Conservation (phyloP, 208 protist species). For the Leptomonas pyrrhocoris region DNA sequence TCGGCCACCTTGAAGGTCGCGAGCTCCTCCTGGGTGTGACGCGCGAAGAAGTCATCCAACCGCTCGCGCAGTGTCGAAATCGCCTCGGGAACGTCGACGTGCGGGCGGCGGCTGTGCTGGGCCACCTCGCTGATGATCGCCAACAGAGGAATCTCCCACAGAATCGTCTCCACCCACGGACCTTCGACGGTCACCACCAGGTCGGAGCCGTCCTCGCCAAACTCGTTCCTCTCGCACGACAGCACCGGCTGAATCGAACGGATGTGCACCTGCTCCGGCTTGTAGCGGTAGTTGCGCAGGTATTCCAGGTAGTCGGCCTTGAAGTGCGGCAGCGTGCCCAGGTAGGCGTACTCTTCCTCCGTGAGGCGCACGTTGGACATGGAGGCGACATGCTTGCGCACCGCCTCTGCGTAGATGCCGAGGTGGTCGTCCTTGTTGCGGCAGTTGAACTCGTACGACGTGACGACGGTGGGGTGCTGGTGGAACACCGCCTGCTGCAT, state of each 20-base stretch:
- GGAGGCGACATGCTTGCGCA: slow-evolving; percentile 57
- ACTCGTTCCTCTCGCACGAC: slow-evolving; percentile 27
- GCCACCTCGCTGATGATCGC: slow-evolving; percentile 83
- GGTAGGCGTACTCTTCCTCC: slow-evolving; percentile 74
- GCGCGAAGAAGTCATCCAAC: slow-evolving; percentile 66
- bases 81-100: slow-evolving; percentile 51
- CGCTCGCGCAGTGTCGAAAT: slow-evolving; percentile 52
- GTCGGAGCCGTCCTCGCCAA: slow-evolving; percentile 49
- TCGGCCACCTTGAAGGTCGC: slow-evolving; percentile 65
- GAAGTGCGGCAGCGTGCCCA: slow-evolving; percentile 70
- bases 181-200: slow-evolving; percentile 71
- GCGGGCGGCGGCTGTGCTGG: slow-evolving; percentile 57
- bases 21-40: slow-evolving; percentile 48
- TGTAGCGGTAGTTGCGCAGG: slow-evolving; percentile 78
- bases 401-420: slow-evolving; percentile 63
- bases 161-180: slow-evolving; percentile 87
- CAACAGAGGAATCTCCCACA: slow-evolving; percentile 88
- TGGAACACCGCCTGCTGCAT: slow-evolving; percentile 92
- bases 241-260: slow-evolving; percentile 39
- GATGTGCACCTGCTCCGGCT: slow-evolving; percentile 77
- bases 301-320: slow-evolving; percentile 82
- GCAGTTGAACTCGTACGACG: slow-evolving; percentile 77
- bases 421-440: slow-evolving; percentile 78
- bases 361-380: slow-evolving; percentile 57
- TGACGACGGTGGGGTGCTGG: slow-evolving; percentile 47